Percentiles rank a stretch among this genome's conserved stretches.
phyloP scores from a whole-genome alignment of 164 flowering plant species.

The Annona cherimola region DNA sequence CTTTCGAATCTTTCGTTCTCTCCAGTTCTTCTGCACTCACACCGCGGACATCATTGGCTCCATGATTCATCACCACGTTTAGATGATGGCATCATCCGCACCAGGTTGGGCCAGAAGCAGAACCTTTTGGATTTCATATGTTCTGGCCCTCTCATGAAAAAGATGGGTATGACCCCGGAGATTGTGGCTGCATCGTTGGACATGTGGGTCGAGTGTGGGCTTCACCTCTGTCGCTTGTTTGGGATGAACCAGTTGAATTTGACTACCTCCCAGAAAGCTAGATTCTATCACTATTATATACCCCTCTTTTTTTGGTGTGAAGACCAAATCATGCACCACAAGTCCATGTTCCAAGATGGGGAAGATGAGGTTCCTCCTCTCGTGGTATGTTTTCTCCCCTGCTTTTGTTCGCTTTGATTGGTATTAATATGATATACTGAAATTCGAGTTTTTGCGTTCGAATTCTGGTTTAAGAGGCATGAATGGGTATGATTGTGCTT shows the following conservation, averaged over 20 bases:
- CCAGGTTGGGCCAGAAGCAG: slow-evolving; percentile 16
- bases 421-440: slow-evolving; percentile 55
- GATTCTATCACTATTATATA: slow-evolving; percentile 84
- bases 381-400: slow-evolving; percentile 48
- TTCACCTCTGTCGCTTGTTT: slow-evolving; percentile 57
- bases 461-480: slow-evolving; percentile 49
- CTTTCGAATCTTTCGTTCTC: neutral
- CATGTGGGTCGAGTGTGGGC: slow-evolving; percentile 68
- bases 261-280: slow-evolving; percentile 59
- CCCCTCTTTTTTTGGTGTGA: slow-evolving; percentile 96
- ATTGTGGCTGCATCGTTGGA: slow-evolving; percentile 63
- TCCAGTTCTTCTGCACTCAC: slow-evolving; percentile 22
- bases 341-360: slow-evolving; percentile 53
- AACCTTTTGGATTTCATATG: slow-evolving; percentile 81
- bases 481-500: no score
- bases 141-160: slow-evolving; percentile 65
- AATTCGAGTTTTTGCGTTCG: slow-evolving; percentile 53
- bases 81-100: slow-evolving; percentile 1
- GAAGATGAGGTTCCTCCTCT: slow-evolving; percentile 88
- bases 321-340: slow-evolving; percentile 68
- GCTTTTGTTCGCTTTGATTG: slow-evolving; percentile 27
- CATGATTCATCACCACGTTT: slow-evolving; percentile 32
- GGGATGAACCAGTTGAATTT: slow-evolving; percentile 58
- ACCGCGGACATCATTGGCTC: slow-evolving; percentile 41
- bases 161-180: slow-evolving; percentile 50